These are phyloP conservation scores for Paramyrothecium sp. DNA, from an alignment of 2,329 filamentous ascomycete genomes.

Conservation along the genomic window DNA sequence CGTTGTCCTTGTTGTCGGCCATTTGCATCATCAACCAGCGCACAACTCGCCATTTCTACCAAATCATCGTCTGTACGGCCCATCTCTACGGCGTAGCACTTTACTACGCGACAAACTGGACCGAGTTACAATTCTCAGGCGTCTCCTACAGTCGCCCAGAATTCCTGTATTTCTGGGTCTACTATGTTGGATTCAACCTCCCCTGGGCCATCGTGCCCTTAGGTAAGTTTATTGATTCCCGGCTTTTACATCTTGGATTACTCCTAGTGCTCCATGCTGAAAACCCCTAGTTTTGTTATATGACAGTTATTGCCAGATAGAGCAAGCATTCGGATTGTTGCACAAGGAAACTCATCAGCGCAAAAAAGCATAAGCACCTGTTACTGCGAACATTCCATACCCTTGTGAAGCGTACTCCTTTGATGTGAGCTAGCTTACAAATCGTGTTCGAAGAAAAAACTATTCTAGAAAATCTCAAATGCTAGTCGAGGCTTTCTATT, in stretches of 20 bases:
- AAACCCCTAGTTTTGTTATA: constrained; percentile 15
- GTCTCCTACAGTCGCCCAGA: constrained; percentile 57
- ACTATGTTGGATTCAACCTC: constrained; percentile 59
- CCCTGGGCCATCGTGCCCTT: constrained; percentile 59
- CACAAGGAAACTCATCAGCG: constrained; percentile 7
- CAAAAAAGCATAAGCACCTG: too few species aligned
- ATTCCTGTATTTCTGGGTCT: constrained; percentile 61
- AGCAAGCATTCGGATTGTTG: constrained; percentile 22
- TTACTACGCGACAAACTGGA: constrained; percentile 59
- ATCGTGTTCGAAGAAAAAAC: too few species aligned
- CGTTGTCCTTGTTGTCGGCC: constrained; percentile 52
- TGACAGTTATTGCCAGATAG: constrained; percentile 27
- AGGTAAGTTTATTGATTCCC: constrained; percentile 36
- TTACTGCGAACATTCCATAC: too few species aligned
- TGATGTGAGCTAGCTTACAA: too few species aligned
- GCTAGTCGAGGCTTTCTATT: too few species aligned
- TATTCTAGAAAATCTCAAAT: too few species aligned
- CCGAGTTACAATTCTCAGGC: constrained; percentile 43
- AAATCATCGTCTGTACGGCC: constrained; percentile 49
- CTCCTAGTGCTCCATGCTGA: neutral
- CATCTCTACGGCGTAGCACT: constrained; percentile 62
- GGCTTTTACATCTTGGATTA: neutral
- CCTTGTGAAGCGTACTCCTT: too few species aligned
- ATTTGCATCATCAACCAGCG: constrained; percentile 38
- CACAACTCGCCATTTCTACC: constrained; percentile 49